Percentiles rank a stretch among this genome's conserved stretches.
Conservation (phyloP, 352 stramenopile genomes). For the Phytophthora agathidicida region DNA sequence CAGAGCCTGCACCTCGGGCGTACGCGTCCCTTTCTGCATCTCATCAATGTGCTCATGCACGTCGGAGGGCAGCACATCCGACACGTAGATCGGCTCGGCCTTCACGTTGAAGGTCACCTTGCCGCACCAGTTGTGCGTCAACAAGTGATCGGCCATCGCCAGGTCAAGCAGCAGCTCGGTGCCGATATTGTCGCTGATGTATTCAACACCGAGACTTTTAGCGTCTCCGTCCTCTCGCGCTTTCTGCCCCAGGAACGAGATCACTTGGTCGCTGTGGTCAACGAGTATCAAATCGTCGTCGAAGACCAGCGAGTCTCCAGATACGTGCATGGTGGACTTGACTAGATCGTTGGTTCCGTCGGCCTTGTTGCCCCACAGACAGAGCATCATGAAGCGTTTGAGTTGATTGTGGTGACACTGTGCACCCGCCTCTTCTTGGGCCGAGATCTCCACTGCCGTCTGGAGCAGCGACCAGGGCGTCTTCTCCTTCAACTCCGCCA, state of each 20-base stretch:
- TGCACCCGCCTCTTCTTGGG: conserved; percentile 15
- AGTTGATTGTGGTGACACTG: conserved; percentile 43
- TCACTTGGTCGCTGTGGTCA: conserved; percentile 55
- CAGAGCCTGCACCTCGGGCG: conserved; percentile 44
- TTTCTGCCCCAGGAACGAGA: conserved; percentile 44
- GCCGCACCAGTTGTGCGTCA: conserved; percentile 56
- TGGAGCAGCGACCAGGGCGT: conserved; percentile 64
- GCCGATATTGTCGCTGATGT: conserved; percentile 75
- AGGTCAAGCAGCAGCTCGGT: conserved; percentile 73
- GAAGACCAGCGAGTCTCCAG: conserved; percentile 52
- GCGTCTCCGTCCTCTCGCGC: neutral
- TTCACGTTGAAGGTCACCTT: conserved; percentile 75
- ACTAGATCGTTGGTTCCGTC: conserved; percentile 70
- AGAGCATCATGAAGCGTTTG: conserved; percentile 62
- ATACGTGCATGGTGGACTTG: conserved; percentile 63
- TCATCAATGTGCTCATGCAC: conserved; percentile 57
- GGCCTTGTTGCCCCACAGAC: conserved; percentile 76
- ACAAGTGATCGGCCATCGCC: conserved; percentile 61
- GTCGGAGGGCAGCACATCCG: conserved; percentile 62
- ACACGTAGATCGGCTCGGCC: conserved; percentile 77
- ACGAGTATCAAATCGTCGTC: conserved; percentile 63
- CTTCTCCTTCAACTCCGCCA: conserved; percentile 47
- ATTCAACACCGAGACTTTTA: conserved; percentile 42
- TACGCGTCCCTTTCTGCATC: conserved; percentile 41
- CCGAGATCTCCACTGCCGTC: conserved; percentile 40